A percentile compares a stretch with the other conserved stretches of the same genome.
These are phyloP conservation scores for Starmerella bacillaris DNA, from an alignment of 805 yeast genomes.

Conservation along the genomic window DNA sequence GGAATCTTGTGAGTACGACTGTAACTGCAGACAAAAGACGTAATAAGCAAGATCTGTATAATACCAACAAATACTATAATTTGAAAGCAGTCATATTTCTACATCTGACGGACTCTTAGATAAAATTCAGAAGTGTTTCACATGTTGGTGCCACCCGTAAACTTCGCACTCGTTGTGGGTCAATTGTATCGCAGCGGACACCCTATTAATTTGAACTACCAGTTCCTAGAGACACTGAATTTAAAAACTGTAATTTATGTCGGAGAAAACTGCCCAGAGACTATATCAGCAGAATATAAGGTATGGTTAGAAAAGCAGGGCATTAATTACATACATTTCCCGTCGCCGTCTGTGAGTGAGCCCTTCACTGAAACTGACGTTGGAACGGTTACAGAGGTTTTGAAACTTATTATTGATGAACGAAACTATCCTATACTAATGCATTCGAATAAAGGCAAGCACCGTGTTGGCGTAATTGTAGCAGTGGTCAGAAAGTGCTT, in stretches of 20 bases:
- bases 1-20: too few relatives aligned
- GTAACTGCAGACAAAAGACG: too few relatives aligned
- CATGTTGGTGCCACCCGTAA: slow-evolving; percentile 66
- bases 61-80: too few relatives aligned
- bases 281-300: slow-evolving; percentile 43
- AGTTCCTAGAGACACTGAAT: slow-evolving; percentile 52
- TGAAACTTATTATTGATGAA: slow-evolving; percentile 22
- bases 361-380: slow-evolving; percentile 47
- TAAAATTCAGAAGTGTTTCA: too few relatives aligned
- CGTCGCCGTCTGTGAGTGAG: slow-evolving; percentile 58
- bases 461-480: slow-evolving; percentile 82
- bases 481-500: slow-evolving; percentile 70
- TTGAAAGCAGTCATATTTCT: too few relatives aligned
- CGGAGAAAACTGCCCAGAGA: slow-evolving; percentile 35
- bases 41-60: too few relatives aligned
- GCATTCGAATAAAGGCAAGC: slow-evolving; percentile 96
- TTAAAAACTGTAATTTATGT: slow-evolving; percentile 53
- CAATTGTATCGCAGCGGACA: slow-evolving; percentile 82
- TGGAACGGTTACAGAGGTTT: slow-evolving; percentile 31
- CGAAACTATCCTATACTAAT: slow-evolving; percentile 73
- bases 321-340: slow-evolving; percentile 40
- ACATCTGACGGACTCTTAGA: too few relatives aligned
- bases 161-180: slow-evolving; percentile 75
- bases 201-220: slow-evolving; percentile 72
- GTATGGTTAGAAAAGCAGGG: slow-evolving; percentile 44